phyloP scores from a whole-genome alignment of 768 basidiomycete genomes.

The Kwoniella shandongensis region DNA sequence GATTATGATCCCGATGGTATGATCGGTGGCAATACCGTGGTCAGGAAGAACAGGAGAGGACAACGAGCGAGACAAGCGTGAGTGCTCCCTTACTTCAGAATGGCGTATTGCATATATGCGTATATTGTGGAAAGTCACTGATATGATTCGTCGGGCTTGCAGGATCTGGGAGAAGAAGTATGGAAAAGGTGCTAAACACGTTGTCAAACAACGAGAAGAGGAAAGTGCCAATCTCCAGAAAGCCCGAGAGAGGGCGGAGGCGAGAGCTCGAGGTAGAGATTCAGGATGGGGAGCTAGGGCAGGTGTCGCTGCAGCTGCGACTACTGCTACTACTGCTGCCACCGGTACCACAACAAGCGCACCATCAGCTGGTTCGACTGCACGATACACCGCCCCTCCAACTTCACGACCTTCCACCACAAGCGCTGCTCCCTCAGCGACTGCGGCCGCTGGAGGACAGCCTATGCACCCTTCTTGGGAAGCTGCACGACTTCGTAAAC shows the following conservation, averaged over 20 bases:
- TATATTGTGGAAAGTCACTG: too few relatives aligned
- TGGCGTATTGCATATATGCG: too few relatives aligned
- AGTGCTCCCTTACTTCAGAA: conserved; percentile 54
- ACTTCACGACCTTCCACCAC: neutral
- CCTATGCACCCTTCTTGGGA: conserved; percentile 94
- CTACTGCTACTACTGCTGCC: neutral
- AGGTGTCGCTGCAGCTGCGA: neutral
- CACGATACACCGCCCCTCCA: conserved; percentile 17
- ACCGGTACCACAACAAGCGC: neutral
- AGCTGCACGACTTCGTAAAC: conserved; percentile 77
- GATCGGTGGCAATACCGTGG: conserved; percentile 49
- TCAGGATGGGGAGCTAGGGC: neutral
- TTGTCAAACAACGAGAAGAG: conserved; percentile 62
- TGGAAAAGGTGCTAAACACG: conserved; percentile 85
- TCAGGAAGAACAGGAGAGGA: conserved; percentile 84
- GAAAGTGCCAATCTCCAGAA: conserved; percentile 10
- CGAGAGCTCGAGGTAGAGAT: conserved; percentile 17
- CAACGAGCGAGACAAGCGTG: conserved; percentile 92
- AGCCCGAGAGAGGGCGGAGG: conserved; percentile 16
- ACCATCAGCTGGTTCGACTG: conserved; percentile 2
- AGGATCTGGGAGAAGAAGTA: conserved; percentile 99
- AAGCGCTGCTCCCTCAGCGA: too few relatives aligned
- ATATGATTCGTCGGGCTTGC: conserved; percentile 1
- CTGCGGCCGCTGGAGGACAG: conserved; percentile 1
- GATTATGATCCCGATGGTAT: conserved; percentile 64